These are phyloP conservation scores for Yamadazyma laniorum DNA, from an alignment of 805 yeast species.

Conservation along the genomic window DNA sequence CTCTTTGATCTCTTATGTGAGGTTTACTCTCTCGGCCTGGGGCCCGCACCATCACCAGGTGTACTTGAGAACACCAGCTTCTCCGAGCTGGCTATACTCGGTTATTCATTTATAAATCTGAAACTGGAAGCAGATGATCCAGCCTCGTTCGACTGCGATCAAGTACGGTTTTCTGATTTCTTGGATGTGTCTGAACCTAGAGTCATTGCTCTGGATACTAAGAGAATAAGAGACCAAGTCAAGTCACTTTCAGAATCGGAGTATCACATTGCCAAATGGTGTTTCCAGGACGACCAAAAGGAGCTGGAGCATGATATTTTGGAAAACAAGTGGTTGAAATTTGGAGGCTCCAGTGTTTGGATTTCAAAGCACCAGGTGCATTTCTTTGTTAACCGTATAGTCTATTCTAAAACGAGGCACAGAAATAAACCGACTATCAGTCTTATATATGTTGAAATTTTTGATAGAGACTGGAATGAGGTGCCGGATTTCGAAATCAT, in stretches of 20 bases:
- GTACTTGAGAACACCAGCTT: no score
- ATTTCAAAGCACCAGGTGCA: slow-evolving; percentile 46
- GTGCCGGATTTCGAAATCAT: slow-evolving; percentile 21
- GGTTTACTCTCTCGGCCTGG: no score
- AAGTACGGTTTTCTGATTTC: background rate
- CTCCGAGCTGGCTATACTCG: no score
- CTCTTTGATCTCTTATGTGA: no score
- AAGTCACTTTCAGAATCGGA: background rate
- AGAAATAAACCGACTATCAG: slow-evolving; percentile 37
- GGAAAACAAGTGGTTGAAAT: slow-evolving; percentile 39
- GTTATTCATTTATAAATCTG: slow-evolving; percentile 2
- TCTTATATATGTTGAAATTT: slow-evolving; percentile 42
- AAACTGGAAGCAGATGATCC: background rate
- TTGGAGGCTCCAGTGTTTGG: slow-evolving; percentile 52
- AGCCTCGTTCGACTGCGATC: no score
- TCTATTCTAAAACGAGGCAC: slow-evolving; percentile 25
- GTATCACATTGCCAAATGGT: slow-evolving; percentile 7
- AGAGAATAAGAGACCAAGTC: slow-evolving; percentile 4
- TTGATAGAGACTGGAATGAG: slow-evolving; percentile 46
- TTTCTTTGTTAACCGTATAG: slow-evolving; percentile 41
- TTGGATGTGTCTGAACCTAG: background rate
- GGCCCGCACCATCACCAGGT: no score
- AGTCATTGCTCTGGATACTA: slow-evolving; percentile 1
- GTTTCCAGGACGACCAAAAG: slow-evolving; percentile 6
- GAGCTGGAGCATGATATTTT: slow-evolving; percentile 12